Evolutionary conservation across 768 basidiomycete genomes (phyloP), one percentile per base, ranked within the genome.

Genomic region (Boletus rubroflammeus): DNA sequence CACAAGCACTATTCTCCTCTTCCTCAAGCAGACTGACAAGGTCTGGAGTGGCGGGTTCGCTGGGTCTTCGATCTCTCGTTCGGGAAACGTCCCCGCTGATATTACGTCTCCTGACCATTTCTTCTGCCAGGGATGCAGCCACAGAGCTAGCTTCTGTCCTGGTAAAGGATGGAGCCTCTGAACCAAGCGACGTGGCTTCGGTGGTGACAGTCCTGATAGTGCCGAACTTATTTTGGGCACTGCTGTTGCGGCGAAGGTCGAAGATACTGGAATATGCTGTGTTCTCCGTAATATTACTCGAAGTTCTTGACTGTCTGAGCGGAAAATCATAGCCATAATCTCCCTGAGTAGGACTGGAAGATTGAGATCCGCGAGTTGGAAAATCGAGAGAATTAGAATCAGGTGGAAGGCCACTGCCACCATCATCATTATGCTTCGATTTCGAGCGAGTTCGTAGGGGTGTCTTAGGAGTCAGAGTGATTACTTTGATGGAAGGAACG

Each of bases 121-220:
- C 72, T 31, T 77, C 77, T 43, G 65, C 65, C 51, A 84, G 55
- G 32, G 80, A 80, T 31, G 80, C 80, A 17, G 79, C 79, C 50
- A 85, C 74, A 32, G 71, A 68, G 58, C 76, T 84, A 15, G 81
- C 88, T 62, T 90, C 87, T n/a, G 84, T 76, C 32, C 78, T 76
- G 21, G 79, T 79, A 50, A 88, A 73, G 10, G 86, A 87, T 6
- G 85, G 84, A 14, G 75, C 72, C 62, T 89, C 90, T 38, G 75
- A 73, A 15, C 65, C 67, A 36, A 79, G 68, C 36, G 86, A 88
- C 19, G 90, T 93, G 55, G 85, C 77, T 58, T 91, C 90, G 29
- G 91, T 93, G 31, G 84, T 90, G 55, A 85, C 75, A n/a, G 90
- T 91, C 62, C 88, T 78, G 56, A 92, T 82, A 11, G 90, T 93